These are phyloP conservation scores for Dianthus caryophyllus DNA, from an alignment of 148 eudicot genomes.

Conservation along the genomic window DNA sequence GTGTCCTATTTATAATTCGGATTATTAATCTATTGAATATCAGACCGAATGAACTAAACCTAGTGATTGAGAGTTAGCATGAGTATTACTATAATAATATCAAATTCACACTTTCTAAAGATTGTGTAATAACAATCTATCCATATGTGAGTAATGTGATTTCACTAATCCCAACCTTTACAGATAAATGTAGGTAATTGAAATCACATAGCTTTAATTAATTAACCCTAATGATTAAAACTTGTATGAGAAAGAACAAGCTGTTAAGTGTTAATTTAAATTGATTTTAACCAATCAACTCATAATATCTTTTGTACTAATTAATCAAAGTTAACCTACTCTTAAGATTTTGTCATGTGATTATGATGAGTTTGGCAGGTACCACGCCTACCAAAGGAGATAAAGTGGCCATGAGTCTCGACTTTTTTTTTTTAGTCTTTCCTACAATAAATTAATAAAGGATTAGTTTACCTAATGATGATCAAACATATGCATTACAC, in stretches of 20 bases:
- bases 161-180: background rate
- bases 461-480: constrained; percentile 9
- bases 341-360: background rate
- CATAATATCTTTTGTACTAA: constrained; percentile 3
- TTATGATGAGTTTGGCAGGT: constrained; percentile 6
- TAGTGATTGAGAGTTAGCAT: constrained; percentile 1
- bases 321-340: constrained; percentile 7
- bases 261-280: background rate
- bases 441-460: background rate
- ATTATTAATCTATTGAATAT: too few species aligned
- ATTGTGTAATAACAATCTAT: background rate
- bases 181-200: background rate
- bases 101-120: background rate
- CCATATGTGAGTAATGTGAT: too few species aligned
- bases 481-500: background rate
- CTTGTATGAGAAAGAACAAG: background rate
- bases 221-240: background rate
- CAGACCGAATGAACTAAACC: background rate
- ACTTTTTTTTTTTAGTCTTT: background rate
- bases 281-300: background rate
- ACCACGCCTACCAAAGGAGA: constrained; percentile 10
- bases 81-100: background rate
- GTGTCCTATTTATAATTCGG: too few species aligned
- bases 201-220: background rate
- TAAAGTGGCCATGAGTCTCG: background rate